Conservation (phyloP, 1,139 yeast species). For the Pichia sp. region DNA sequence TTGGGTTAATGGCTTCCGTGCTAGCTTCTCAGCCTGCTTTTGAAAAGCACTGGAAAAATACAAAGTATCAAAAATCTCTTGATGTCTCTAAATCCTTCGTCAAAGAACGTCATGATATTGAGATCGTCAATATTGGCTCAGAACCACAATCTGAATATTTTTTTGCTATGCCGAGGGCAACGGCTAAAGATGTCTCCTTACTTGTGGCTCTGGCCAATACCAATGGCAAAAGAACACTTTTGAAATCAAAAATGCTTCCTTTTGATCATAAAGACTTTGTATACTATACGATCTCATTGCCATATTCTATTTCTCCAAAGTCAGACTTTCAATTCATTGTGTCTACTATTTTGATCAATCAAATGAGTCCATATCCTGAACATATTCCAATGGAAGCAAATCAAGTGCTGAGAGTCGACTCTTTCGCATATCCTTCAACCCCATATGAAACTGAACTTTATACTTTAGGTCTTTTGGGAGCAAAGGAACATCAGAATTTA, state of each 20-base stretch:
- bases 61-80: constrained; percentile 38
- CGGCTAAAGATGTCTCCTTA: constrained; percentile 38
- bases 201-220: constrained; percentile 34
- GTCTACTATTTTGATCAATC: constrained; percentile 44
- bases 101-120: constrained; percentile 51
- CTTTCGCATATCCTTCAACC: constrained; percentile 47
- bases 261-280: constrained; percentile 27
- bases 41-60: constrained; percentile 38
- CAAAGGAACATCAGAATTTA: constrained; percentile 39
- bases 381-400: constrained; percentile 49
- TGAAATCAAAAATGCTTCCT: constrained; percentile 28
- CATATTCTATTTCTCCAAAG: constrained; percentile 62
- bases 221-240: constrained; percentile 22
- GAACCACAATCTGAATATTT: constrained; percentile 50
- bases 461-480: constrained; percentile 42
- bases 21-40: constrained; percentile 9
- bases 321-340: constrained; percentile 42
- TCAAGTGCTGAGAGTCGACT: constrained; percentile 51
- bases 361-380: constrained; percentile 55
- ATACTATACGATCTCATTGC: constrained; percentile 45
- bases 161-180: constrained; percentile 37
- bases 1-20: neutral
- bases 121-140: constrained; percentile 49
- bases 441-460: constrained; percentile 55
- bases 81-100: constrained; percentile 65